Evolutionary conservation across 306 rosid species (phyloP), one percentile per base, ranked within the genome.

Genomic region (Luffa acutangula): DNA sequence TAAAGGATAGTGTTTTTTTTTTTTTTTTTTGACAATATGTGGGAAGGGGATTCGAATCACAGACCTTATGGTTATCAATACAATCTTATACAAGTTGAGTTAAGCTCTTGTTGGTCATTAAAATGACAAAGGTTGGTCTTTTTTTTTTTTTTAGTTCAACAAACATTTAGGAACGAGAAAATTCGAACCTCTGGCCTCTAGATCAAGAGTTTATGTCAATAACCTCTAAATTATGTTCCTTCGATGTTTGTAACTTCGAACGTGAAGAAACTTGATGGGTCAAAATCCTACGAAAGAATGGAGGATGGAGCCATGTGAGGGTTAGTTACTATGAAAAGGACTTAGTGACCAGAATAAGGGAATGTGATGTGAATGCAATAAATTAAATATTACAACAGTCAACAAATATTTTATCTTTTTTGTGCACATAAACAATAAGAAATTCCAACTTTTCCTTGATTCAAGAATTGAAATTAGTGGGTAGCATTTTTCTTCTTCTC

Each of bases 291-390:
- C 4, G 33, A 51, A 33, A 71, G 2, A 13, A 71, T 21, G 76
- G 9, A 52, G 43, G 49, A 54, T 34, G 67, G 41, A 56, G n/a
- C n/a, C 79, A 76, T 53, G 79, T 76, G 79, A 76, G 67, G 37
- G 79, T 54, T 76, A 54, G 79, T n/a, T 54, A 76, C 37, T 17
- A 51, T 52, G 34, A 53, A 46, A 71, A 53, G 10, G 25, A 31
- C 53, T 31, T 49, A 46, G 33, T 73, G 58, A 14, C 43, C n/a
- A 21, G 25, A 73, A 11, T 9, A 49, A 31, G 43, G 13, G 63
- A 52, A 57, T 74, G 5, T 64, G 49, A 57, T 74, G 5, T 64
- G 49, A 41, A 37, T 15, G 31, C 5, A 52, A 53, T 52, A 33
- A 71, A 10, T 42, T 45, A 7, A 37, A 36, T 15, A 39, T 18